These are phyloP conservation scores for Aspergillus aculeatus DNA, from an alignment of 2,329 filamentous ascomycete species.

Conservation along the genomic window DNA sequence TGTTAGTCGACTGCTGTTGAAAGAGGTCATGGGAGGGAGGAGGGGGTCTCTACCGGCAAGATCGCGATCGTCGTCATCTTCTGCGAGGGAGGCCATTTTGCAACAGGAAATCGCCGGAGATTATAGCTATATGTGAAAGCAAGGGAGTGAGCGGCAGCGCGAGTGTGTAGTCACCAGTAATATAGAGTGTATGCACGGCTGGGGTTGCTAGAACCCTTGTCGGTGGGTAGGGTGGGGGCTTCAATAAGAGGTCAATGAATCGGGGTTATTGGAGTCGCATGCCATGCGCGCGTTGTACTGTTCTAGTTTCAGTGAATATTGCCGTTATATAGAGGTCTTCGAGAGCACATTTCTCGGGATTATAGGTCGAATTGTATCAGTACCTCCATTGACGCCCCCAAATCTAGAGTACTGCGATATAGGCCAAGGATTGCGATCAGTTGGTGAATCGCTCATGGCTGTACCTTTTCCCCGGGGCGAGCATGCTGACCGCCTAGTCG, in stretches of 20 bases:
- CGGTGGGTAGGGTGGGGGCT: not conserved
- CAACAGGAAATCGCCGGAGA: not conserved
- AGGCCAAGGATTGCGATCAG: not conserved
- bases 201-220: not conserved
- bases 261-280: not conserved
- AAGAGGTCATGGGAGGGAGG: not conserved
- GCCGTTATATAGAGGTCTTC: not conserved
- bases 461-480: not conserved
- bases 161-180: not conserved
- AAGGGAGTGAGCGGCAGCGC: not conserved
- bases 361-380: not conserved
- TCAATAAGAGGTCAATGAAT: not conserved
- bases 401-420: not conserved
- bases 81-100: slow-evolving; percentile 35
- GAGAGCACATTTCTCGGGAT: not conserved
- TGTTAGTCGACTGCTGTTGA: slow-evolving; percentile 9
- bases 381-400: not conserved
- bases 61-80: slow-evolving; percentile 46
- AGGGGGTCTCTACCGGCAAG: slow-evolving; percentile 33
- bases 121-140: not conserved
- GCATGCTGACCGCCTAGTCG: not conserved
- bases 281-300: not conserved
- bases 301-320: not conserved
- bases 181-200: not conserved
- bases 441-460: not conserved